These are phyloP conservation scores for Fusarium sp. DNA, from an alignment of 2,329 filamentous ascomycete genomes.

Conservation along the genomic window DNA sequence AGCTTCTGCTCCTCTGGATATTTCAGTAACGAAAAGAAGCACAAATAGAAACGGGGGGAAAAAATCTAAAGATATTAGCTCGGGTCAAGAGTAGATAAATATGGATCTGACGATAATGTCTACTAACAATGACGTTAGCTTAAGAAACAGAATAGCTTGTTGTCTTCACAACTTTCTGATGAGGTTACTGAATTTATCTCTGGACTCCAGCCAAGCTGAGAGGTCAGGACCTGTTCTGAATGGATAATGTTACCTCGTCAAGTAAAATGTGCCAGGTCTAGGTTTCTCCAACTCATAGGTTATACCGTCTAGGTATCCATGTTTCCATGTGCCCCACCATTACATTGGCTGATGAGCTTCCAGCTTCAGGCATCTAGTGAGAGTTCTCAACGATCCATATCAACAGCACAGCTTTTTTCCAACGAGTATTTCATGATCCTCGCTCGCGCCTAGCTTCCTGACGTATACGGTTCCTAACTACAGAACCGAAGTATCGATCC, in stretches of 20 bases:
- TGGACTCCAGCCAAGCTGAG: neutral
- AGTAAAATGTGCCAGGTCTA: neutral
- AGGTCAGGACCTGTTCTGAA: neutral
- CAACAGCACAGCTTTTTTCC: neutral
- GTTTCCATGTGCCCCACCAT: slow-evolving; percentile 23
- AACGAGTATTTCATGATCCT: neutral
- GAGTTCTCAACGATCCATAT: slow-evolving; percentile 2
- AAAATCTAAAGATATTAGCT: neutral
- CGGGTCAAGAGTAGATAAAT: neutral
- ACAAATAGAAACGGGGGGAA: neutral
- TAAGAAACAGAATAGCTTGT: neutral
- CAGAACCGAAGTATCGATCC: neutral
- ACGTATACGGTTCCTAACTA: neutral
- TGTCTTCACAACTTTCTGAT: neutral
- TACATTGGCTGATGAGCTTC: neutral
- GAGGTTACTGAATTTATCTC: neutral
- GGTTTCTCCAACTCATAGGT: slow-evolving; percentile 1
- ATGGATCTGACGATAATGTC: neutral
- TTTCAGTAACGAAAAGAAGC: neutral
- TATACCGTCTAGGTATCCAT: neutral
- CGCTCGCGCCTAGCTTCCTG: neutral
- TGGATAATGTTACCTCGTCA: neutral
- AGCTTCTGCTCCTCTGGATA: neutral
- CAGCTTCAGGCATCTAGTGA: slow-evolving; percentile 8
- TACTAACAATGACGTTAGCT: neutral